Conservation (phyloP, 2,329 filamentous ascomycete genomes). For the Hansfordia pulvinata region DNA sequence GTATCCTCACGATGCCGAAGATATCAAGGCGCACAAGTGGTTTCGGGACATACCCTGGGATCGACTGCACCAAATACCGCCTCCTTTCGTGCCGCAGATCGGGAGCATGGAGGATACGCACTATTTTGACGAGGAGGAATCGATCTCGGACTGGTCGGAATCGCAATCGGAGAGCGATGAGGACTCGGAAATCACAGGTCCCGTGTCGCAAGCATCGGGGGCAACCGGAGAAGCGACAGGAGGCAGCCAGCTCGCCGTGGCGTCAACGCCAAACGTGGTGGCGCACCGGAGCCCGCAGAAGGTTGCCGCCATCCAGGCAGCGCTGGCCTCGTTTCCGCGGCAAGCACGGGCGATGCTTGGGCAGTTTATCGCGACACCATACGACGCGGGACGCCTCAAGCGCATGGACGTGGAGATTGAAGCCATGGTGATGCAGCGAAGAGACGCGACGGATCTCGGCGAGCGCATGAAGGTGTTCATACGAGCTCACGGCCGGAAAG, state of each 20-base stretch:
- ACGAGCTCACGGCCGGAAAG: constrained; percentile 40
- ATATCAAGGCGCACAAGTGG: constrained; percentile 82
- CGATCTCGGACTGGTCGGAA: constrained; percentile 50
- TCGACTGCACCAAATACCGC: constrained; percentile 52
- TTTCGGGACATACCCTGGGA: constrained; percentile 73
- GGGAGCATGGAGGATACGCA: constrained; percentile 58
- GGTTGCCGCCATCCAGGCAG: constrained; percentile 13
- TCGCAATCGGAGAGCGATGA: constrained; percentile 23
- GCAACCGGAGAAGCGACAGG: background rate
- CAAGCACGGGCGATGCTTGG: constrained; percentile 28
- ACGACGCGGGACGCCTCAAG: constrained; percentile 32
- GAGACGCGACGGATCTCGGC: constrained; percentile 21
- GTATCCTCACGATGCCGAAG: constrained; percentile 70
- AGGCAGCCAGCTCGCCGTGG: constrained; percentile 2
- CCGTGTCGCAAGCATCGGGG: no score
- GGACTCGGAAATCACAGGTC: constrained; percentile 1
- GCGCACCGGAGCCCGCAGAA: constrained; percentile 11
- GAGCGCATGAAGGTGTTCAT: constrained; percentile 33
- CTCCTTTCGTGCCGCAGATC: constrained; percentile 72
- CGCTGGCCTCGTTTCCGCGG: constrained; percentile 23
- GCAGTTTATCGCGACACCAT: constrained; percentile 30
- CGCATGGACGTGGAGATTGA: constrained; percentile 35
- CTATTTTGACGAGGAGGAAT: constrained; percentile 78
- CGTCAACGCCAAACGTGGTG: constrained; percentile 5
- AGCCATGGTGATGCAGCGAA: constrained; percentile 17